phyloP scores from a whole-genome alignment of 495 filamentous ascomycete species.

The Penicillium diatomitis region DNA sequence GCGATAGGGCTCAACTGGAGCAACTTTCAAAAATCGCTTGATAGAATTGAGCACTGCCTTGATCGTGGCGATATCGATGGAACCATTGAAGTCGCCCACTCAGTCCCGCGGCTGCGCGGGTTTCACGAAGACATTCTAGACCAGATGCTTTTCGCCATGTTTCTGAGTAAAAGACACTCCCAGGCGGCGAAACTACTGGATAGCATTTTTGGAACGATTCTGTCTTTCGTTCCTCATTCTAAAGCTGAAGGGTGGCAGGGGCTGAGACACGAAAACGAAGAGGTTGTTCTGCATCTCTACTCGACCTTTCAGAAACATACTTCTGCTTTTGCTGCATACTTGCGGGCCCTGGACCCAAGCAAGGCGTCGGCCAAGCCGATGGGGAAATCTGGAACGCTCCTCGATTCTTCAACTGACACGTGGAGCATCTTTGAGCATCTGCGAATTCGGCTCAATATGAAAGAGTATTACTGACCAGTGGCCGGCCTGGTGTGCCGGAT shows the following conservation, averaged over 20 bases:
- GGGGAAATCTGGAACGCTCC: conserved; percentile 16
- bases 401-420: conserved; percentile 22
- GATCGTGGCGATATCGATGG: conserved; percentile 38
- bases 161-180: conserved; percentile 47
- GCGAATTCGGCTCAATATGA: conserved; percentile 40
- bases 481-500: not conserved
- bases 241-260: conserved; percentile 32
- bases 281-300: conserved; percentile 47
- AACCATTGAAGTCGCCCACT: conserved; percentile 43
- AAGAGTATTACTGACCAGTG: conserved; percentile 33
- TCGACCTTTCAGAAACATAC: conserved; percentile 55
- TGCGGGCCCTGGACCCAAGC: conserved; percentile 38
- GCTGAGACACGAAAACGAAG: conserved; percentile 29
- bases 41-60: conserved; percentile 49
- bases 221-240: conserved; percentile 54
- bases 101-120: conserved; percentile 53
- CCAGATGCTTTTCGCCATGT: conserved; percentile 61
- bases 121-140: conserved; percentile 73
- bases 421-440: conserved; percentile 42
- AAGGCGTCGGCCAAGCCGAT: conserved; percentile 31
- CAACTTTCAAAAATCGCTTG: conserved; percentile 55
- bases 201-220: conserved; percentile 61
- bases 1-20: conserved; percentile 65
- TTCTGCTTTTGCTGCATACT: conserved; percentile 47
- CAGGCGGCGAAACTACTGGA: conserved; percentile 67